These are phyloP conservation scores for Hippophae tibetana DNA, from an alignment of 306 rosid genomes.

Conservation along the genomic window DNA sequence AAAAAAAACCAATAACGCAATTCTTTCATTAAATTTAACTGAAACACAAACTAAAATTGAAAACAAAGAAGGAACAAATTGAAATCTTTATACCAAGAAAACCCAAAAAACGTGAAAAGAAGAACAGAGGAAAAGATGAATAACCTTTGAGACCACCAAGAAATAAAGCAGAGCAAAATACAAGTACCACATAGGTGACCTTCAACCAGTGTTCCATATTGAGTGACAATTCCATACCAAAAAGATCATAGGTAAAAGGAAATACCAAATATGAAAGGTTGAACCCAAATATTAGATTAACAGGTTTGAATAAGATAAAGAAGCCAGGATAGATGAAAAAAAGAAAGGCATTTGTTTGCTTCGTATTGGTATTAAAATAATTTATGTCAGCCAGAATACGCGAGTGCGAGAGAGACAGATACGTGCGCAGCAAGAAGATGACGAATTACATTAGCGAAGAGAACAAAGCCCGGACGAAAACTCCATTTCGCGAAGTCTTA, in stretches of 20 bases:
- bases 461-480: not conserved
- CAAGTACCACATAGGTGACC: constrained; percentile 45
- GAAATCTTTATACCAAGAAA: not conserved
- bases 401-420: not conserved
- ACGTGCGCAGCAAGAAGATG: constrained; percentile 20
- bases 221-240: constrained; percentile 28
- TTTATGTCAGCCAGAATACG: not conserved
- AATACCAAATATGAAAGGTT: constrained; percentile 7
- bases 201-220: constrained; percentile 29
- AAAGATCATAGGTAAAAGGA: constrained; percentile 16
- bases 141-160: constrained; percentile 71
- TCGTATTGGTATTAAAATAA: not conserved
- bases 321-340: too few relatives aligned
- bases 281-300: constrained; percentile 10
- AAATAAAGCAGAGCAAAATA: constrained; percentile 54
- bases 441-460: constrained; percentile 7
- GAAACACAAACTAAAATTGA: not conserved
- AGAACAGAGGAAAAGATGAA: constrained; percentile 4
- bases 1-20: constrained; percentile 20
- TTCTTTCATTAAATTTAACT: constrained; percentile 13
- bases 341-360: too few relatives aligned
- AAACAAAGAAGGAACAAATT: not conserved
- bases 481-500: too few relatives aligned
- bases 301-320: not conserved
- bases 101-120: not conserved